Evolutionary conservation across 2,329 filamentous ascomycete genomes (phyloP).

Genomic region (Endoconidiophora polonica): DNA sequence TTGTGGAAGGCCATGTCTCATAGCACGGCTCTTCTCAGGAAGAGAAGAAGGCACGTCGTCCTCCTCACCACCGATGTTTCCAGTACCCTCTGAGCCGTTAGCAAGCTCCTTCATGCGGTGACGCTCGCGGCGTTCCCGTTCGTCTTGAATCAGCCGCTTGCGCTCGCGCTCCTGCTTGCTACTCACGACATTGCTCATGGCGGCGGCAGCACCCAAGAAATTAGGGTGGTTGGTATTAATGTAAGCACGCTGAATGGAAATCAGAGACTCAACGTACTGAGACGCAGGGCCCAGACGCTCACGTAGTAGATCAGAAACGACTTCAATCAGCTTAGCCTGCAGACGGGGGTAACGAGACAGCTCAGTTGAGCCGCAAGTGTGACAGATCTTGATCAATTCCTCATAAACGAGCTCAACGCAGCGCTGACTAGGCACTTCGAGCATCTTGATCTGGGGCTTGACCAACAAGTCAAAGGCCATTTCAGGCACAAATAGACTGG

Average conservation of each 20-base stretch:
- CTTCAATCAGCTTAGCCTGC: constrained; percentile 93
- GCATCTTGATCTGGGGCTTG: constrained; percentile 93
- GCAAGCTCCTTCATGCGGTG: constrained; percentile 66
- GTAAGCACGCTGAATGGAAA: constrained; percentile 92
- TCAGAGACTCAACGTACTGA: constrained; percentile 84
- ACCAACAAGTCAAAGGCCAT: constrained; percentile 94
- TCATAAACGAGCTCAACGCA: constrained; percentile 98
- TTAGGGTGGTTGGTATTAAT: constrained; percentile 99
- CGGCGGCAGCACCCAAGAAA: constrained; percentile 87
- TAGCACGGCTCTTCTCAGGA: constrained; percentile 10
- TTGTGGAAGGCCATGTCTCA: constrained; percentile 19
- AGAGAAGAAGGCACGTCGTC: constrained; percentile 18
- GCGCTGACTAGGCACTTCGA: constrained; percentile 86
- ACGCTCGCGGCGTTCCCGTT: constrained; percentile 71
- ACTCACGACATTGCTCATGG: constrained; percentile 92
- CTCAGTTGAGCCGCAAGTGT: constrained; percentile 92
- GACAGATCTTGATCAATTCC: constrained; percentile 97
- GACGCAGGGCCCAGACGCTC: constrained; percentile 84
- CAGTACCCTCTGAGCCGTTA: constrained; percentile 43
- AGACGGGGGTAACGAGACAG: constrained; percentile 80
- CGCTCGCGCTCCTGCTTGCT: constrained; percentile 91
- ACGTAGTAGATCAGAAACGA: constrained; percentile 85
- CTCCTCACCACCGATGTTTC: constrained; percentile 24
- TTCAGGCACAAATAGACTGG: constrained; percentile 92
- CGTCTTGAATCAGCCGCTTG: constrained; percentile 61